Evolutionary conservation across 345 rosid genomes (phyloP).

Genomic region (Aquilaria sinensis): DNA sequence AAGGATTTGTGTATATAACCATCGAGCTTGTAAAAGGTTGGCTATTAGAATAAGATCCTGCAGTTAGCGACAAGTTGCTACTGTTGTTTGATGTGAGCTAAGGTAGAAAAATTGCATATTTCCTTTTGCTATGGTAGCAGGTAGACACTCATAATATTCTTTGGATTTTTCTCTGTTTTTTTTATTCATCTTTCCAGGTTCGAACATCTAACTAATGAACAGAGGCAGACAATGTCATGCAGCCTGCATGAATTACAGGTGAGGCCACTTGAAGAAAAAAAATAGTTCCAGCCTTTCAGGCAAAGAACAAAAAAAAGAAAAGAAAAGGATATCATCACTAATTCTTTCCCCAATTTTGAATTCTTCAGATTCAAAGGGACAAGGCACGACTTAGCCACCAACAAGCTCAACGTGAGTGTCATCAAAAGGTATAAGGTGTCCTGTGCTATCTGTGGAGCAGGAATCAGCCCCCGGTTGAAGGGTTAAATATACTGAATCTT

Average conservation of each 20-base stretch:
- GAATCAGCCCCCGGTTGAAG: neutral
- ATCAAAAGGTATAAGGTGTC: constrained; percentile 49
- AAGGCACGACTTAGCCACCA: constrained; percentile 55
- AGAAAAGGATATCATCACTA: neutral
- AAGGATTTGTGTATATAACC: too few species aligned
- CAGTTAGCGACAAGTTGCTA: too few species aligned
- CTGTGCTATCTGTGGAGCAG: neutral
- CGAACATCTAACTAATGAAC: constrained; percentile 33
- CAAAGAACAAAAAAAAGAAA: too few species aligned
- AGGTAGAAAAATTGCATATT: neutral
- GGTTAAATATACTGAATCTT: neutral
- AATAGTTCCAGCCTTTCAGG: neutral
- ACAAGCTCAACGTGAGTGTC: constrained; percentile 60
- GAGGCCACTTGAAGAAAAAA: constrained; percentile 7
- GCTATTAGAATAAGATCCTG: too few species aligned
- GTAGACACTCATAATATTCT: neutral
- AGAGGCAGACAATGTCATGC: constrained; percentile 35
- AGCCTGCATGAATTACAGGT: constrained; percentile 58
- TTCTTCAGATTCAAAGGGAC: constrained; percentile 44
- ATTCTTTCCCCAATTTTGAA: constrained; percentile 11
- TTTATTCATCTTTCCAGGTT: constrained; percentile 33
- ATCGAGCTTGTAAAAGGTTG: too few species aligned
- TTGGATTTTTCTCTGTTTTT: neutral
- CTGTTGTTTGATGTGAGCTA: too few species aligned
- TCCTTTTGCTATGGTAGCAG: neutral